These are phyloP conservation scores for Globisporangium alternatum DNA, from an alignment of 352 stramenopile species.

Conservation along the genomic window DNA sequence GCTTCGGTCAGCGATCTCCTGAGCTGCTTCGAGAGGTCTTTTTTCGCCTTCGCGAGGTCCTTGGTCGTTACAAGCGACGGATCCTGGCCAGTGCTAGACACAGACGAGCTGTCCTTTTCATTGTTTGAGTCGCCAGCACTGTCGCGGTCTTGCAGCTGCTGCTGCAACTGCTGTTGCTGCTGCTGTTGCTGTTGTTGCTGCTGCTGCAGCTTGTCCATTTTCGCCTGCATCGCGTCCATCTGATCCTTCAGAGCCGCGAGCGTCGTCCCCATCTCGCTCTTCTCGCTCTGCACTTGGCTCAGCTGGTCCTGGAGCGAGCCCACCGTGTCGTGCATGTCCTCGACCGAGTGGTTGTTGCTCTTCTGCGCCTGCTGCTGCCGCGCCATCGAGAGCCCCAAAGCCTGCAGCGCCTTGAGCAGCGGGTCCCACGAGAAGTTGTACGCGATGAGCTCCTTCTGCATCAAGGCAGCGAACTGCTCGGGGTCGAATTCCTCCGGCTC, in stretches of 20 bases:
- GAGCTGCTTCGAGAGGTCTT: constrained; percentile 43
- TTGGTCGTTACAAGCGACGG: constrained; percentile 42
- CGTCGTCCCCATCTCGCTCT: constrained; percentile 43
- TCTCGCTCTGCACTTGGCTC: constrained; percentile 42
- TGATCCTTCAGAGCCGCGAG: constrained; percentile 49
- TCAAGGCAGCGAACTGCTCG: constrained; percentile 50
- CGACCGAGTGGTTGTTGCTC: constrained; percentile 42
- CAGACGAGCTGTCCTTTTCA: background rate
- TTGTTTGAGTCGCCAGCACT: constrained; percentile 1
- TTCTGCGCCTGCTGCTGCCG: constrained; percentile 49
- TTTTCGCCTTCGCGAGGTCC: constrained; percentile 44
- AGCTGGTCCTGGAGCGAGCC: constrained; percentile 40
- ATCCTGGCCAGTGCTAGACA: constrained; percentile 12
- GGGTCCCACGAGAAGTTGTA: constrained; percentile 77
- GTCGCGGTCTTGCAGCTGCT: constrained; percentile 21
- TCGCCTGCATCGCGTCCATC: constrained; percentile 41
- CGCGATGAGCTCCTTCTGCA: constrained; percentile 66
- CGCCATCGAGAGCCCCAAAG: constrained; percentile 48
- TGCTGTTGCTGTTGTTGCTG: constrained; percentile 16
- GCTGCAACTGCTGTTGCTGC: constrained; percentile 15
- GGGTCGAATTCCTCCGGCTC: constrained; percentile 31
- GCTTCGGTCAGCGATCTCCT: constrained; percentile 39
- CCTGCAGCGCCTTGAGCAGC: constrained; percentile 58
- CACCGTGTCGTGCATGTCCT: constrained; percentile 55
- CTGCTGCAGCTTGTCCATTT: constrained; percentile 36